Evolutionary conservation across 2,329 filamentous ascomycete genomes (phyloP).

Genomic region (Neofusicoccum sp.): DNA sequence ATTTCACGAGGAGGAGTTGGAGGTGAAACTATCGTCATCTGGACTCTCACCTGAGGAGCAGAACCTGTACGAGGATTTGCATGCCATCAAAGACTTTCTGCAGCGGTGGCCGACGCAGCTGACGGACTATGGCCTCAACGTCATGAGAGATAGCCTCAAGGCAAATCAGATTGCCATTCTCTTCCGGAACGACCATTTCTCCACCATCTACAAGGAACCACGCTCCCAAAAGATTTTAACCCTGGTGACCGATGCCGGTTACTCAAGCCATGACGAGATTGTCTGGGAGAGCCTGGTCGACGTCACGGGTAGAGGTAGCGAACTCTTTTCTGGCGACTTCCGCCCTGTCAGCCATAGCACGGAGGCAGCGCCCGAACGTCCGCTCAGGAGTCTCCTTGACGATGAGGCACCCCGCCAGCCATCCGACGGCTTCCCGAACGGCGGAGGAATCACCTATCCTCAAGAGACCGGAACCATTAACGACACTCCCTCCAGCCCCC

Average conservation of each 20-base stretch:
- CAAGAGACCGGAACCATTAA: constrained; percentile 27
- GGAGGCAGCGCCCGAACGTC: constrained; percentile 26
- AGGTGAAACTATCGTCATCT: constrained; percentile 66
- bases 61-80: constrained; percentile 75
- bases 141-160: constrained; percentile 66
- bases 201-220: constrained; percentile 87
- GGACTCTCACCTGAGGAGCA: constrained; percentile 73
- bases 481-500: background rate
- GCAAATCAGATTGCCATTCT: constrained; percentile 84
- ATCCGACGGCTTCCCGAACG: constrained; percentile 7
- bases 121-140: constrained; percentile 74
- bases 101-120: constrained; percentile 78
- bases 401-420: constrained; percentile 28
- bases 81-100: constrained; percentile 82
- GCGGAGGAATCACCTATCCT: constrained; percentile 10
- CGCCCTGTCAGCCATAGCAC: constrained; percentile 67
- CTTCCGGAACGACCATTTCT: constrained; percentile 97
- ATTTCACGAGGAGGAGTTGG: constrained; percentile 84
- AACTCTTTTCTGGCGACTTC: constrained; percentile 90
- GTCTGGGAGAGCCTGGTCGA: constrained; percentile 95
- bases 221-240: constrained; percentile 72
- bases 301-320: constrained; percentile 76
- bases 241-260: constrained; percentile 90
- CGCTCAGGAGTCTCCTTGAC: constrained; percentile 30
- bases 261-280: constrained; percentile 81